Conservation (phyloP, 306 rosid species). For the Vigna angularis region DNA sequence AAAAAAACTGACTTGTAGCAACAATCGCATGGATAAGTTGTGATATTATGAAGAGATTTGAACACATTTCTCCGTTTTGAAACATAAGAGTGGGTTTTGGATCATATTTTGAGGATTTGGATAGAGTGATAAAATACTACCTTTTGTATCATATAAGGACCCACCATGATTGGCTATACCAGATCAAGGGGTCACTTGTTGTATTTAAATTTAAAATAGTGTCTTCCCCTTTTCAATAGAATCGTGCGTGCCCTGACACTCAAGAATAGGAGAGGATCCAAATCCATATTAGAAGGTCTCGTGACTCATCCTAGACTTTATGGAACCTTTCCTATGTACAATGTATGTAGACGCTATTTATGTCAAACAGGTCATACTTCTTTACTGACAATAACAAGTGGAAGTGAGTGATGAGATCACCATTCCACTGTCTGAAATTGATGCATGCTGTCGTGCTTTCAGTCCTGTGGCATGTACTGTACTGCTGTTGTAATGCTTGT, state of each 20-base stretch:
- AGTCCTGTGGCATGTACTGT: not conserved
- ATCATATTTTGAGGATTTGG: constrained; percentile 10
- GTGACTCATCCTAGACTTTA: constrained; percentile 28
- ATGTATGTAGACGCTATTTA: constrained; percentile 46
- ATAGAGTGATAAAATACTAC: not conserved
- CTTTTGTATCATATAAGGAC: constrained; percentile 14
- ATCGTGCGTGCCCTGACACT: not conserved
- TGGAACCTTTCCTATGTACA: constrained; percentile 43
- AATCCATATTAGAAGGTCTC: constrained; percentile 21
- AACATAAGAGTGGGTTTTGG: constrained; percentile 11
- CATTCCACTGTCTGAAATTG: constrained; percentile 43
- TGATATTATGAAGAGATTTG: too few species aligned
- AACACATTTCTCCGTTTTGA: constrained; percentile 10
- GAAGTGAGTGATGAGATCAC: constrained; percentile 45
- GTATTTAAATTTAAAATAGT: not conserved
- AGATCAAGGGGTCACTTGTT: not conserved
- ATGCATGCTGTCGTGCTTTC: constrained; percentile 31
- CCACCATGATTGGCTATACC: constrained; percentile 18
- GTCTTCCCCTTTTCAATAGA: constrained; percentile 2
- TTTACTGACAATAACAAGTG: constrained; percentile 42
- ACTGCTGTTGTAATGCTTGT: constrained; percentile 27
- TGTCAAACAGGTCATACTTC: constrained; percentile 14
- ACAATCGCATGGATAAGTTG: too few species aligned
- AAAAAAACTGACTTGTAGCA: too few species aligned
- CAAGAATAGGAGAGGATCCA: constrained; percentile 21